phyloP scores from a whole-genome alignment of 2,329 filamentous ascomycete species.

The Beauveria caledonica region DNA sequence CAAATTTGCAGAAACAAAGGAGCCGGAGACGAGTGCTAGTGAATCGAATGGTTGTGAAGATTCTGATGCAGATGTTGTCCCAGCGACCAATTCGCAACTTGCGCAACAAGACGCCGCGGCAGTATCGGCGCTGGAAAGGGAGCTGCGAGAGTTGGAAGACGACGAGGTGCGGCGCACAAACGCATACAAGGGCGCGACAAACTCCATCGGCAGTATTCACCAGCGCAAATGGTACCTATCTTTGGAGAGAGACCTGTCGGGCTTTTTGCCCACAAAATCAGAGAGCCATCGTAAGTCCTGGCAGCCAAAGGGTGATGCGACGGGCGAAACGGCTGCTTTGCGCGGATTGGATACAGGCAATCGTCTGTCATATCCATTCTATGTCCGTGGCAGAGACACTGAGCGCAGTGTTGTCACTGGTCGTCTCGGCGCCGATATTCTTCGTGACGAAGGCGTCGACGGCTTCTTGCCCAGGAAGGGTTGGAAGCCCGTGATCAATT shows the following conservation, averaged over 20 bases:
- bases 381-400: conserved; percentile 49
- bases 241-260: conserved; percentile 50
- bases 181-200: conserved; percentile 57
- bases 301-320: not conserved
- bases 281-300: conserved; percentile 15
- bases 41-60: conserved; percentile 14
- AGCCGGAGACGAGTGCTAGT: conserved; percentile 19
- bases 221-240: conserved; percentile 60
- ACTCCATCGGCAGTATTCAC: conserved; percentile 58
- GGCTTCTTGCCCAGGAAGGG: conserved; percentile 50
- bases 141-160: conserved; percentile 39
- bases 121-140: conserved; percentile 30
- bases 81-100: conserved; percentile 5
- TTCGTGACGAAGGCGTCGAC: conserved; percentile 52
- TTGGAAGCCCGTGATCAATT: conserved; percentile 44
- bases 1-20: not conserved
- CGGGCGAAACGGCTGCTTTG: not conserved
- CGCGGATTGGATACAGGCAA: not conserved
- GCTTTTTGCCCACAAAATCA: conserved; percentile 38
- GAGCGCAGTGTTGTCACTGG: conserved; percentile 63
- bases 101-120: not conserved
- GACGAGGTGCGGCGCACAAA: conserved; percentile 50
- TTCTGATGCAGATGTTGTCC: conserved; percentile 16
- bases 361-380: conserved; percentile 46
- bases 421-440: conserved; percentile 47